Conservation (phyloP, 2,329 filamentous ascomycete genomes). For the Neoscytalidium dimidiatum region DNA sequence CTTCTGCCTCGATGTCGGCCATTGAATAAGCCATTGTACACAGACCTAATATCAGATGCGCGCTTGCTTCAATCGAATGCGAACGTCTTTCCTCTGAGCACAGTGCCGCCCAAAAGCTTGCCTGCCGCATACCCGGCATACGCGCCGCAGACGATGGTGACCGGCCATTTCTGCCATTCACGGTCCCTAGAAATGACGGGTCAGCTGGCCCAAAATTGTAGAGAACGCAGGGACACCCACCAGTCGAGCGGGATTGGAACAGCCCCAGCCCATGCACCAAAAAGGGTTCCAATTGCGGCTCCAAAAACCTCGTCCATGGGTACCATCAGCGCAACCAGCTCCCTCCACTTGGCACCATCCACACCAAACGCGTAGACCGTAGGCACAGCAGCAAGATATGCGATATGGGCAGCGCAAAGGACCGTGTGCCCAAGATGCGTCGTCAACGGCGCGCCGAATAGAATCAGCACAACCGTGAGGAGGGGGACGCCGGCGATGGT, state of each 20-base stretch:
- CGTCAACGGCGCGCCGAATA: conserved; percentile 89
- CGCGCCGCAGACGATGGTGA: conserved; percentile 82
- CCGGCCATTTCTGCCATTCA: conserved; percentile 98
- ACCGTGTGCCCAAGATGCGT: conserved; percentile 77
- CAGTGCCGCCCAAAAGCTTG: conserved; percentile 58
- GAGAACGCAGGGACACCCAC: conserved; percentile 44
- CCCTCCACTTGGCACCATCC: conserved; percentile 68
- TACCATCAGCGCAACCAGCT: conserved; percentile 66
- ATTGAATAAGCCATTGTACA: background rate
- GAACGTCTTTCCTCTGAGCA: conserved; percentile 49
- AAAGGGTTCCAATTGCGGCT: conserved; percentile 71
- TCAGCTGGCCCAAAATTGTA: background rate
- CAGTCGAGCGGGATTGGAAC: conserved; percentile 95
- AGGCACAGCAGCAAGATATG: conserved; percentile 75
- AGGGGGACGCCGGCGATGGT: conserved; percentile 58
- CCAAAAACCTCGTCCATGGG: conserved; percentile 86
- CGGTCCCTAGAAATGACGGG: conserved; percentile 64
- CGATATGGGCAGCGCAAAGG: conserved; percentile 78
- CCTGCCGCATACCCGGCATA: conserved; percentile 79
- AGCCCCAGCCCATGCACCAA: conserved; percentile 91
- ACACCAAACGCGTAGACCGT: conserved; percentile 86
- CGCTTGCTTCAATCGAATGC: conserved; percentile 38
- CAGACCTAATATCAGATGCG: background rate
- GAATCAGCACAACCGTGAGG: conserved; percentile 66
- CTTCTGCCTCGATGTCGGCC: background rate